phyloP scores from a whole-genome alignment of 2,329 filamentous ascomycete genomes.

The Fusarium tuaranense region DNA sequence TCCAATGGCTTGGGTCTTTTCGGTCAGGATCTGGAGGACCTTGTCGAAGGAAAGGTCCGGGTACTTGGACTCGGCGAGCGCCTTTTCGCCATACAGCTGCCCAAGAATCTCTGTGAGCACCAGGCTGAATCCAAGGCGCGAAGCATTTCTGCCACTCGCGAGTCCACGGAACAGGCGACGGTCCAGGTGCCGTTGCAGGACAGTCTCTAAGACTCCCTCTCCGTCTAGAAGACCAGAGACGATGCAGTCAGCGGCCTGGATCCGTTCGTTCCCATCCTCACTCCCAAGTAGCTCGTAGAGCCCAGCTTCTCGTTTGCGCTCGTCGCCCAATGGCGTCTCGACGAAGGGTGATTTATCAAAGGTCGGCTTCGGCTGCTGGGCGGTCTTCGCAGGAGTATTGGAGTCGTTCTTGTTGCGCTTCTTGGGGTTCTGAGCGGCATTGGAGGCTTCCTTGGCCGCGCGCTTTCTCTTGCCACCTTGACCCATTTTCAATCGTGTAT shows the following conservation, averaged over 20 bases:
- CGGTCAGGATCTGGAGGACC: conserved; percentile 63
- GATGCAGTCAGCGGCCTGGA: conserved; percentile 69
- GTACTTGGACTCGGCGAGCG: conserved; percentile 61
- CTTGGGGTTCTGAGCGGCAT: conserved; percentile 38
- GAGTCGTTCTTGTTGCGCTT: conserved; percentile 50
- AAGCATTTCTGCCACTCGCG: conserved; percentile 89
- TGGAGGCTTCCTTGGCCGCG: conserved; percentile 47
- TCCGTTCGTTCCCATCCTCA: conserved; percentile 66
- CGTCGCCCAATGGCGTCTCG: conserved; percentile 63
- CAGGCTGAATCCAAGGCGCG: conserved; percentile 88
- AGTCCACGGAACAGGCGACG: conserved; percentile 86
- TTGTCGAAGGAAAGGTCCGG: conserved; percentile 66
- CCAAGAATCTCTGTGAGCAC: conserved; percentile 85
- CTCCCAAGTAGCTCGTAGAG: conserved; percentile 73
- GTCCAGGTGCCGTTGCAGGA: conserved; percentile 69
- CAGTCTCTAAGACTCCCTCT: conserved; percentile 62
- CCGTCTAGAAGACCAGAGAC: conserved; percentile 66
- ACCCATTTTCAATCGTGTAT: conserved; percentile 42
- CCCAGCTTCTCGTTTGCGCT: conserved; percentile 67
- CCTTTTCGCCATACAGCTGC: conserved; percentile 71
- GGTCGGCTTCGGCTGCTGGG: conserved; percentile 41
- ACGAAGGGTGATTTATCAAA: conserved; percentile 59
- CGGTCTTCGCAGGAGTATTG: conserved; percentile 32
- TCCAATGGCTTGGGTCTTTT: conserved; percentile 66
- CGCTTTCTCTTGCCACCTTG: conserved; percentile 50